Evolutionary conservation across 2,329 filamentous ascomycete genomes (phyloP).

Genomic region (Pseudogymnoascus sp.): DNA sequence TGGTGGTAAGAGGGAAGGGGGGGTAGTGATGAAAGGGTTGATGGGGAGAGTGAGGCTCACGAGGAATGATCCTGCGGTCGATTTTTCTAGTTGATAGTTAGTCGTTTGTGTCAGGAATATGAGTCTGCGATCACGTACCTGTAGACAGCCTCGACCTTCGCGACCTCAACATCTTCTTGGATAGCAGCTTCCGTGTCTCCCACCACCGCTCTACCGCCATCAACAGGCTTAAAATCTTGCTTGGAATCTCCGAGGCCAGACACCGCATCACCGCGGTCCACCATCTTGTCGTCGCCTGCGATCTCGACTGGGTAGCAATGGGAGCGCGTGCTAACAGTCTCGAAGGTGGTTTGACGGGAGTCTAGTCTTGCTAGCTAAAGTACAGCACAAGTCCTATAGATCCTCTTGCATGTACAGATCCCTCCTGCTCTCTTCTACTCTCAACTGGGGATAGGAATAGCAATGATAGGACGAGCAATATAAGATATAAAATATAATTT

Average conservation of each 20-base stretch:
- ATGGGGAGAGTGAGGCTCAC: constrained; percentile 18
- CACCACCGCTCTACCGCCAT: constrained; percentile 2
- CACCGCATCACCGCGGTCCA: background rate
- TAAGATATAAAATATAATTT: constrained; percentile 1
- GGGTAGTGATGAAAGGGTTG: background rate
- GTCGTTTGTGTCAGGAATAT: background rate
- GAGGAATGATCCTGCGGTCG: constrained; percentile 47
- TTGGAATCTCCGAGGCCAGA: background rate
- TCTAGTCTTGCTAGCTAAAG: background rate
- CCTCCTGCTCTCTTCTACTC: background rate
- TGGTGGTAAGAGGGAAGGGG: constrained; percentile 1
- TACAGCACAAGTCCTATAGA: background rate
- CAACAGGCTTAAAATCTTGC: background rate
- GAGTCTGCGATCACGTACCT: constrained; percentile 22
- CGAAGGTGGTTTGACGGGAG: background rate
- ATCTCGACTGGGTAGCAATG: constrained; percentile 26
- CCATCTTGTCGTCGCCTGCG: constrained; percentile 14
- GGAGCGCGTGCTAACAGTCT: constrained; percentile 25
- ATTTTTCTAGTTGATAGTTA: constrained; percentile 33
- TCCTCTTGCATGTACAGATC: background rate
- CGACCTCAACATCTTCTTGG: constrained; percentile 21
- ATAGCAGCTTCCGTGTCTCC: constrained; percentile 1
- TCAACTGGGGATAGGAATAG: background rate
- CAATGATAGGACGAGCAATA: background rate
- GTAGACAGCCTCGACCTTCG: constrained; percentile 30